Percentiles rank a stretch among this genome's conserved stretches.
Conservation (phyloP, 441 rosid species). For the Capsella rubella region DNA sequence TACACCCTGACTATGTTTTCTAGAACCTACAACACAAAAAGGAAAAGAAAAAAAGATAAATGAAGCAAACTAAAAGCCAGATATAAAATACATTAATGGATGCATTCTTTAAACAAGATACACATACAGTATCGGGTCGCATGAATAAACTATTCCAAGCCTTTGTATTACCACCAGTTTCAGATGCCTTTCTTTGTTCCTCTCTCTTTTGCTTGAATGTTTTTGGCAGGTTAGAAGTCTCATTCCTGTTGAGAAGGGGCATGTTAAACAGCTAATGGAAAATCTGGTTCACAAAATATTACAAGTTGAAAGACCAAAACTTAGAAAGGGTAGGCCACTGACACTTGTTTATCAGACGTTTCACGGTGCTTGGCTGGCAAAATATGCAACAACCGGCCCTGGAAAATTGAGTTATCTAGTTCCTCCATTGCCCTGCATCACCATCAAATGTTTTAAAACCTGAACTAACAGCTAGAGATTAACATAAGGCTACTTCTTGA, state of each 20-base stretch:
- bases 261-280: conserved; percentile 27
- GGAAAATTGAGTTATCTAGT: conserved; percentile 79
- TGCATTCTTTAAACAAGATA: conserved; percentile 24
- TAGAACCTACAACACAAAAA: conserved; percentile 59
- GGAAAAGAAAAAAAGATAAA: background rate
- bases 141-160: conserved; percentile 95
- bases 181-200: conserved; percentile 88
- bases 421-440: conserved; percentile 78
- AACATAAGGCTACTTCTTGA: conserved; percentile 4
- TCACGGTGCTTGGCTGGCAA: conserved; percentile 71
- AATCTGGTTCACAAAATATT: background rate
- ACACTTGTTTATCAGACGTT: conserved; percentile 64
- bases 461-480: conserved; percentile 16
- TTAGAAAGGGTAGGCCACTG: conserved; percentile 38
- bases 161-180: conserved; percentile 85
- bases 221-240: conserved; percentile 51
- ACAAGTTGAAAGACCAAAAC: conserved; percentile 20
- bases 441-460: conserved; percentile 32
- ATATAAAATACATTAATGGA: conserved; percentile 10
- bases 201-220: conserved; percentile 79
- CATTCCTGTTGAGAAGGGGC: conserved; percentile 44
- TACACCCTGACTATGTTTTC: conserved; percentile 84
- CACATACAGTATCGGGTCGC: conserved; percentile 86
- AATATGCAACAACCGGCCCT: conserved; percentile 89
- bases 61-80: conserved; percentile 32